phyloP scores from a whole-genome alignment of 2,329 filamentous ascomycete genomes.

The Aspergillus uvarum region DNA sequence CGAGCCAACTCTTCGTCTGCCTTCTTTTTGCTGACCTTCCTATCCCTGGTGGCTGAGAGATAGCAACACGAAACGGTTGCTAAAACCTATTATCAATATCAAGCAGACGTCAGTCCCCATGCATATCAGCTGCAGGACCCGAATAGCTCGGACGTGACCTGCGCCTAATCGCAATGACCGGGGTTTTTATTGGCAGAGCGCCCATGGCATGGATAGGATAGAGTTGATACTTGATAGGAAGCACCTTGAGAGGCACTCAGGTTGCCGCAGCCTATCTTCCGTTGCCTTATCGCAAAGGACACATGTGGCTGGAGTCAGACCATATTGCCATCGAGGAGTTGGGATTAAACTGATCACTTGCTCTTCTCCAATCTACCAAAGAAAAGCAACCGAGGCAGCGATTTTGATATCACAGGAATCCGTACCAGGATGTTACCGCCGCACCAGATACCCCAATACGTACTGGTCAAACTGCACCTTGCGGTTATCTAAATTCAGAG shows the following conservation, averaged over 20 bases:
- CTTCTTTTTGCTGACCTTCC: not conserved
- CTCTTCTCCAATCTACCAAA: not conserved
- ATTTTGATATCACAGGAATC: not conserved
- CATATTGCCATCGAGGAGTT: not conserved
- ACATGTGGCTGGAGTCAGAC: not conserved
- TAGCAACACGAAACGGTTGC: conserved; percentile 23
- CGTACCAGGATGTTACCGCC: not conserved
- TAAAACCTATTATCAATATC: conserved; percentile 32
- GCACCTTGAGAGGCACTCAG: not conserved
- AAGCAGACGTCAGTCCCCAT: conserved; percentile 15
- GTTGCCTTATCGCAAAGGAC: not conserved
- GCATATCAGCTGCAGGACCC: conserved; percentile 32
- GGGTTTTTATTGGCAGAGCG: conserved; percentile 13
- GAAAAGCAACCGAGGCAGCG: not conserved
- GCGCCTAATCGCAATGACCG: conserved; percentile 14
- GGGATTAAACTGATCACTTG: not conserved
- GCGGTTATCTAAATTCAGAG: conserved; percentile 19
- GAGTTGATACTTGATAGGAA: not conserved
- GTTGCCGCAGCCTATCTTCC: not conserved
- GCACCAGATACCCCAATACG: conserved; percentile 4
- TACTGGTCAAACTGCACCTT: conserved; percentile 8
- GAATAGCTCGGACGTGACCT: conserved; percentile 17
- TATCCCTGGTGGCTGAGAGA: conserved; percentile 11
- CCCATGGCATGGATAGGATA: conserved; percentile 5
- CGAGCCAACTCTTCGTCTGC: conserved; percentile 1